Percentiles rank a stretch among this genome's conserved stretches.
Evolutionary conservation across 768 basidiomycete species (phyloP).

Genomic region (Pisolithus tinctorius): DNA sequence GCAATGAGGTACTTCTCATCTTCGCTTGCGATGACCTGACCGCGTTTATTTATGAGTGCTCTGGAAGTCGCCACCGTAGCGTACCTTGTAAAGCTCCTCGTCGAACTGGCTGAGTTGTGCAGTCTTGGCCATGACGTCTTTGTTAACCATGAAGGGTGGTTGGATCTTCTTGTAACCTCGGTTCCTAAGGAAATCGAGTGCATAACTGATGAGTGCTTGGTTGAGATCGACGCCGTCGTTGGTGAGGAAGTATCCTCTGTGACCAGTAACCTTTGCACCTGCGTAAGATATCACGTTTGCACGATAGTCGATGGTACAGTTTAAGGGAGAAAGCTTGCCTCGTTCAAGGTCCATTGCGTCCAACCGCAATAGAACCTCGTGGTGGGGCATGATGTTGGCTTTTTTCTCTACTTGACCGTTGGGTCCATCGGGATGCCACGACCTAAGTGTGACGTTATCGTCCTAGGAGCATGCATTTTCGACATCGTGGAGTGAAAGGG

Average conservation of each 20-base stretch:
- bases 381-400: conserved; percentile 86
- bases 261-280: conserved; percentile 91
- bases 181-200: conserved; percentile 84
- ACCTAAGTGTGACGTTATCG: conserved; percentile 76
- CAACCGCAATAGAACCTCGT: conserved; percentile 88
- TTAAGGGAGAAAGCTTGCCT: conserved; percentile 36
- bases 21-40: conserved; percentile 75
- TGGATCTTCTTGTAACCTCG: conserved; percentile 89
- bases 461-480: conserved; percentile 46
- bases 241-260: conserved; percentile 94
- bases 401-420: conserved; percentile 65
- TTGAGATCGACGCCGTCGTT: conserved; percentile 96
- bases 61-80: not conserved
- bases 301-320: not conserved
- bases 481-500: not conserved
- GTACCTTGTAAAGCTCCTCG: conserved; percentile 93
- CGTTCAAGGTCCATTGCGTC: conserved; percentile 97
- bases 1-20: conserved; percentile 99
- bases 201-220: conserved; percentile 91
- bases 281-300: conserved; percentile 6
- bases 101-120: conserved; percentile 98
- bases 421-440: conserved; percentile 81
- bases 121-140: conserved; percentile 94
- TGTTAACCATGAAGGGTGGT: conserved; percentile 98
- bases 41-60: not conserved